Evolutionary conservation across 2,329 filamentous ascomycete species (phyloP), one percentile per base, ranked within the genome.

Genomic region (Trichoderma atrobrunneum): DNA sequence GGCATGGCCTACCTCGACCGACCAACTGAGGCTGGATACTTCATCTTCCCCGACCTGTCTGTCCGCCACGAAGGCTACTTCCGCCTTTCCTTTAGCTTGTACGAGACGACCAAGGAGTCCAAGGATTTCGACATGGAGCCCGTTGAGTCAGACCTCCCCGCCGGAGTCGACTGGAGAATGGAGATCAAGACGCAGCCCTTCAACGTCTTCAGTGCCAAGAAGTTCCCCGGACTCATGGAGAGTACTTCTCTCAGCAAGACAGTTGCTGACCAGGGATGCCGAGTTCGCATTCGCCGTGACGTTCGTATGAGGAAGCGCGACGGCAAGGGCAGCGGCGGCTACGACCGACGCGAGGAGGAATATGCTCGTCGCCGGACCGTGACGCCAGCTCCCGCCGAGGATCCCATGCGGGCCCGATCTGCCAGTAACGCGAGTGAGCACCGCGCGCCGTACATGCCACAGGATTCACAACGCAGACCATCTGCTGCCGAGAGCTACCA

Each of bases 1-100:
- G 96, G 95, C 72, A 97, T 98, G 88, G 95, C 95, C 28, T 98
- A 98, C 79, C 88, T 99, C 65, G 95, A 98, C 80, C 92, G 95
- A 59, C 96, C 96, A 3, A 82, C 84, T 51, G 88, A 90, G 76
- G 89, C 89, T 56, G 96, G 95, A 70, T 99, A 98, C 82, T 99
- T 99, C 82, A 93, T 99, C 81, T 99, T 99, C 80, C 96, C 96
- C 3, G 96, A 99, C 81, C 86, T 98, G 32, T 98, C 95, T 0
- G 95, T 99, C 62, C 91, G 96, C 71, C 95, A 99, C 78, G 96
- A 99, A 82, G 96, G 96, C 74, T 91, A 92, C 76, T 99, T 98
- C 81, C 88, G 92, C n/a, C 84, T 99, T 70, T 93, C 91, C 74
- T 98, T 99, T 83, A 95, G 94, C 78, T 85, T 99, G 39, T 98